Evolutionary conservation across 257 asterid genomes (phyloP), one percentile per base, ranked within the genome.

Genomic region (Cordia subcordata): DNA sequence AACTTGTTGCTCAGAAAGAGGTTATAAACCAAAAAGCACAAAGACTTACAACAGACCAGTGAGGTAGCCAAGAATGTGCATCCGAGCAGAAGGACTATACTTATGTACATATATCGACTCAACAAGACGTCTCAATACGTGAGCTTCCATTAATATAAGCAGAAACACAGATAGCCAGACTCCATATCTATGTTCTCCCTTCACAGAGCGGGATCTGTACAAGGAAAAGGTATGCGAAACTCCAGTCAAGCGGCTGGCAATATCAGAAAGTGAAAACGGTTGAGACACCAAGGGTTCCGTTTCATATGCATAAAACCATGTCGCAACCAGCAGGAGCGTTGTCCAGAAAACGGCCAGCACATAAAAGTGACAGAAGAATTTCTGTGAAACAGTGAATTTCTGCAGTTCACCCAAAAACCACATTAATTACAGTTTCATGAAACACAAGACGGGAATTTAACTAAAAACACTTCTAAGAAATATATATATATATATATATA

Each of bases 81-180:
- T 84, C 71, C 82, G 78, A 73, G 97, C 97, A 11, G 82, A 68
- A 58, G 97, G 96, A 46, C 95, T 81, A 64, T 86, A 88, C 61
- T 84, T 83, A 77, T 86, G 88, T 10, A 92, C 76, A 27, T 88
- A 82, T 64, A 86, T 67, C n/a, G 89, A 76, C 85, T 92, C 99
- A 62, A 67, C 66, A 77, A 86, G 96, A 56, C 96, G 92, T 20
- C 94, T 76, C 63, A 86, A n/a, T 14, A 83, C 78, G 56, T 92
- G 99, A 74, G 78, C 75, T 69, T 86, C 96, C 87, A 92, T 86
- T 74, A 92, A 76, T 49, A 92, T 49, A 75, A 88, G 94, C 67
- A 92, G 77, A 72, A 88, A 80, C 49, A 86, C 85, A 10, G 95
- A 88, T 18, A 64, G 71, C 92, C 90, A 82, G 53, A 80, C 64